phyloP scores from a whole-genome alignment of 257 asterid genomes.

The Petunia secreta region DNA sequence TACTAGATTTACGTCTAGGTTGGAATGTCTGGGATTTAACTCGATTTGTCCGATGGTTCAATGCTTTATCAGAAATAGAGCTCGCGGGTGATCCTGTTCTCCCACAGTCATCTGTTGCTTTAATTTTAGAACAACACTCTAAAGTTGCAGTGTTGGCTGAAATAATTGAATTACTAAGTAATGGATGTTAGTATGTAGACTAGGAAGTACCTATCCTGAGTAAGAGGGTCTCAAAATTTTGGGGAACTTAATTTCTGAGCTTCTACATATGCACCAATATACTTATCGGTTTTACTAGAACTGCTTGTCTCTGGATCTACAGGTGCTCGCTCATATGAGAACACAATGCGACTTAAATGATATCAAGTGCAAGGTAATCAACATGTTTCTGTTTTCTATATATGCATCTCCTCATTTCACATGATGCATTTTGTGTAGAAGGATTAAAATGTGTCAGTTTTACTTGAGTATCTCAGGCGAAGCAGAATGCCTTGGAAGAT shows the following conservation, averaged over 20 bases:
- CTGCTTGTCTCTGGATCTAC: conserved; percentile 33
- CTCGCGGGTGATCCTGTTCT: not conserved
- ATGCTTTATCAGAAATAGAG: conserved; percentile 15
- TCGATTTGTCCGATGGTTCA: not conserved
- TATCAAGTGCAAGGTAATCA: conserved; percentile 69
- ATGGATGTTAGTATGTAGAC: not conserved
- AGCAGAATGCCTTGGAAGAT: not conserved
- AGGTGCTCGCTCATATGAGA: conserved; percentile 88
- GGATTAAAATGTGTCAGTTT: not conserved
- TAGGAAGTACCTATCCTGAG: conserved; percentile 5
- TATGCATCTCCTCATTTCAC: conserved; percentile 8
- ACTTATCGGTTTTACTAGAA: conserved; percentile 6
- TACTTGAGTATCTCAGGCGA: conserved; percentile 9
- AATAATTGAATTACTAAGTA: conserved; percentile 1
- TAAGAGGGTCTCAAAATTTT: not conserved
- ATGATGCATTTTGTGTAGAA: conserved; percentile 6
- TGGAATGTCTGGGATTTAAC: conserved; percentile 11
- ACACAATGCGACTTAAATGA: conserved; percentile 62
- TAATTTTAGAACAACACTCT: conserved; percentile 5
- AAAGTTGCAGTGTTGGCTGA: not conserved
- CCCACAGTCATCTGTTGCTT: not conserved
- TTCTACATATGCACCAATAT: not conserved
- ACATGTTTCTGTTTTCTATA: conserved; percentile 17
- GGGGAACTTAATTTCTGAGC: not conserved
- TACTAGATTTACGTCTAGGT: not conserved